Evolutionary conservation across 345 rosid species (phyloP), one percentile per base, ranked within the genome.

Genomic region (Sonneratia caseolaris): DNA sequence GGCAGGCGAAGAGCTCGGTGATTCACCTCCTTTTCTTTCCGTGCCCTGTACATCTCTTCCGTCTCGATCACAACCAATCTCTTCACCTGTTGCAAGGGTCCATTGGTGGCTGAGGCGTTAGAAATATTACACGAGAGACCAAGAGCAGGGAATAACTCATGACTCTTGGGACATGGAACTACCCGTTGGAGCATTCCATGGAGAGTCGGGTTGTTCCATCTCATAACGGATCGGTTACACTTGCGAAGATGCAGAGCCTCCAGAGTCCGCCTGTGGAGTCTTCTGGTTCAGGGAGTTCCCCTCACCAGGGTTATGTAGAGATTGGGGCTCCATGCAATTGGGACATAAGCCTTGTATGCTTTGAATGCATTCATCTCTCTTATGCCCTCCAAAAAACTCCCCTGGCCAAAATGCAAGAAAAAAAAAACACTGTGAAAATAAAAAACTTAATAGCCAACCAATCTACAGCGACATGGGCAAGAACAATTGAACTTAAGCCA

Each of bases 161-260:
- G 66, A 56, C 21, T 21, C 3, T 62, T 13, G 66, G 22, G 37
- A 37, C 2, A 32, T 15, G 24, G 22, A 47, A 47, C 55, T 36
- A 84, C 87, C 84, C 81, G 87, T 53, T 79, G 83, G 16, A 84
- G 75, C 87, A 81, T 81, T 72, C 87, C 87, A 69, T 81, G 72
- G 42, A 81, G 76, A 3, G 81, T 73, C 32, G 84, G 82, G 72
- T 77, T 75, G 70, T 84, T 84, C 75, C 78, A 74, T 64, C 77
- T 76, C 75, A 72, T 75, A 51, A 84, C 84, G 45, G 84, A 81
- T 11, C 82, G 74, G 71, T 79, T 81, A 77, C 83, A 77, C 78
- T 81, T 84, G 55, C 79, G n/a, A 51, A 84, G 84, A 38, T 79
- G 79, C 83, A 81, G 55, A 1, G 81, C 87, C 77, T 84, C 87